Evolutionary conservation across 2,329 filamentous ascomycete genomes (phyloP).

Genomic region (Tolypocladium sp.): DNA sequence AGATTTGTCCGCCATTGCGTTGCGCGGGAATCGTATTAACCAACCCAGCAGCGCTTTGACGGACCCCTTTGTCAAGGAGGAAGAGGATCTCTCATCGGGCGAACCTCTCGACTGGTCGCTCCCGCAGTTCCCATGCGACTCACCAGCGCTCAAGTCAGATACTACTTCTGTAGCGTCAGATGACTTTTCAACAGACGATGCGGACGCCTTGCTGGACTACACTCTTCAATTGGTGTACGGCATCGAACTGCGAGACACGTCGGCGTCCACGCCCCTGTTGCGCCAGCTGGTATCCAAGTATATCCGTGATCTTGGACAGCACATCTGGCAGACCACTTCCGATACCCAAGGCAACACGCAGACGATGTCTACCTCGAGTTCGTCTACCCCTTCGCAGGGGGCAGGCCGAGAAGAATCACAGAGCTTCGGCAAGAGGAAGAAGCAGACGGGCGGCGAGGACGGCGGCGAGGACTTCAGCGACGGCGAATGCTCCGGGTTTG

Average conservation of each 20-base stretch:
- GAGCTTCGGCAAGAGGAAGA: slow-evolving; percentile 25
- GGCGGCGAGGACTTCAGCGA: slow-evolving; percentile 25
- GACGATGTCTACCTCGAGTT: slow-evolving; percentile 20
- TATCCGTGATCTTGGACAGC: slow-evolving; percentile 20
- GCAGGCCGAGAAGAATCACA: slow-evolving; percentile 10
- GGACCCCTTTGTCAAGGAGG: slow-evolving; percentile 3
- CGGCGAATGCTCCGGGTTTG: slow-evolving; percentile 19
- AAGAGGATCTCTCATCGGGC: slow-evolving; percentile 6
- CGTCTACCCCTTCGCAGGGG: slow-evolving; percentile 19
- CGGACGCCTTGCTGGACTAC: slow-evolving; percentile 24
- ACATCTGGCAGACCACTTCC: slow-evolving; percentile 20
- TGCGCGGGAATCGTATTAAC: background rate
- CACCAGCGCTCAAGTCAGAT: slow-evolving; percentile 8
- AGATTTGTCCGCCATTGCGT: background rate
- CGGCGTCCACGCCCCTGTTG: slow-evolving; percentile 16
- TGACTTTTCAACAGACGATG: slow-evolving; percentile 22
- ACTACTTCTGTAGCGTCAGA: slow-evolving; percentile 15
- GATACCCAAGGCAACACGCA: slow-evolving; percentile 17
- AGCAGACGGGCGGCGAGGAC: slow-evolving; percentile 18
- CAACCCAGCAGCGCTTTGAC: slow-evolving; percentile 2
- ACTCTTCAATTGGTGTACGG: slow-evolving; percentile 27
- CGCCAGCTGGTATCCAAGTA: slow-evolving; percentile 22
- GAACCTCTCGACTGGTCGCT: slow-evolving; percentile 7
- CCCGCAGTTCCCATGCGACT: background rate
- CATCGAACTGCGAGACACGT: slow-evolving; percentile 23